Base-by-base conservation (phyloP, 805 yeast genomes). In the Kurtzmaniella cleridarum region DNA sequence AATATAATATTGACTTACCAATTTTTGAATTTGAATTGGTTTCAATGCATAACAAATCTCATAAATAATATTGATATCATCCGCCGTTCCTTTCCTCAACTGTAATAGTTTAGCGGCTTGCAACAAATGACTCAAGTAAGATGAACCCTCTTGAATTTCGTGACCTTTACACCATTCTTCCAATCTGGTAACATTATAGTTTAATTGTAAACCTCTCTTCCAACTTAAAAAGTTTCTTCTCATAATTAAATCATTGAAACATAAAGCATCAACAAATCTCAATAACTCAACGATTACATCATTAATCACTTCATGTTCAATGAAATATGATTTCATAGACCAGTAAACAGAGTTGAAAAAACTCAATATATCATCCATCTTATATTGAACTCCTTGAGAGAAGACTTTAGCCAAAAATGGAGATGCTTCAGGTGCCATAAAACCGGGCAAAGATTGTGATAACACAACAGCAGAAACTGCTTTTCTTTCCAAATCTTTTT, bases 101-200 rank as follows among this genome's bases (percentile, higher is more conserved):
- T 93, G 99, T 55, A 93, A 69, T 43, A 93, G 71, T 66, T 93
- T 93, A 30, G 96, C 90, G 15, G 95, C 91, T 65, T 93, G 98
- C 49, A 89, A 74, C 55, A 93, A 71, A 57, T 90, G 97, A 45
- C 82, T 81, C 57, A 93, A 74, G 55, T 88, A 81, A 29, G 81
- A 78, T 3, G 91, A 77, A 2, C 95, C 95, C 57, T 90, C 96
- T 36, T 84, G 84, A 45, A 93, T 78, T 38, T 84, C 90, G 60
- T 91, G 96, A 6, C 88, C 79, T 67, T 88, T 91, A 64, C 98
- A 91, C 98, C 98, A 93, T 66, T 93, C 99, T 62, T 89, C 97
- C 53, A 93, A 75, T 54, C 98, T 78, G 3, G 98, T 93, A 39
- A 90, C 95, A 61, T 93, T 93, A 67, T 93, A 93, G 60, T 89